Conservation (phyloP, 139 green algal species). For the Asterochloris erici region DNA sequence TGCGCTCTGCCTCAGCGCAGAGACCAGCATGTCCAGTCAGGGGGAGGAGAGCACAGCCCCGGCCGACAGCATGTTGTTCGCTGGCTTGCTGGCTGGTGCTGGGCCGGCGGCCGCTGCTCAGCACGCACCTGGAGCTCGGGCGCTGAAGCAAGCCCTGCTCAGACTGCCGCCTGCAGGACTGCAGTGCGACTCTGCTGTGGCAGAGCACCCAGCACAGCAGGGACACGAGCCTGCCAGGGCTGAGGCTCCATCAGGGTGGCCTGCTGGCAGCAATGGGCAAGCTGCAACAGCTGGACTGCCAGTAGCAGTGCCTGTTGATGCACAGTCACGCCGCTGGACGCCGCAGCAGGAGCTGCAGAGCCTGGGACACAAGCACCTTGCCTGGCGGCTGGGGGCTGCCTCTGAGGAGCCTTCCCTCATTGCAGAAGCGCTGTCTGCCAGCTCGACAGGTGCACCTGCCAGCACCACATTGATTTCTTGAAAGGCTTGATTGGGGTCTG, state of each 20-base stretch:
- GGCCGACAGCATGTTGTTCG: too few relatives aligned
- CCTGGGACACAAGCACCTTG: constrained; percentile 2
- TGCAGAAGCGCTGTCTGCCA: constrained; percentile 20
- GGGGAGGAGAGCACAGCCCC: too few relatives aligned
- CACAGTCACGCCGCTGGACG: background rate
- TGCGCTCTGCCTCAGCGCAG: too few relatives aligned
- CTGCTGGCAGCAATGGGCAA: too few relatives aligned
- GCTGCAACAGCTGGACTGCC: background rate
- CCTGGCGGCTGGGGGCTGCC: background rate
- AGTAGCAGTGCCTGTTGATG: background rate
- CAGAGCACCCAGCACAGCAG: background rate
- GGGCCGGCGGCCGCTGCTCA: too few relatives aligned
- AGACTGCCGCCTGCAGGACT: background rate
- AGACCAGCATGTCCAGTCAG: too few relatives aligned
- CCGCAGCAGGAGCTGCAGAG: background rate
- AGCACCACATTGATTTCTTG: background rate
- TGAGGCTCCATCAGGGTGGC: background rate
- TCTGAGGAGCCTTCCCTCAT: constrained; percentile 19
- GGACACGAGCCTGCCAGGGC: background rate
- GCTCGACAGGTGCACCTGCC: constrained; percentile 16
- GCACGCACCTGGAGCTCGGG: too few relatives aligned
- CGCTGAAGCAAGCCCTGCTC: too few relatives aligned
- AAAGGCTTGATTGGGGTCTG: background rate
- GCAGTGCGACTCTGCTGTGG: background rate
- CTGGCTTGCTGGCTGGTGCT: too few relatives aligned